Evolutionary conservation across 768 basidiomycete genomes (phyloP), one percentile per base, ranked within the genome.

Genomic region (Russula earlei): DNA sequence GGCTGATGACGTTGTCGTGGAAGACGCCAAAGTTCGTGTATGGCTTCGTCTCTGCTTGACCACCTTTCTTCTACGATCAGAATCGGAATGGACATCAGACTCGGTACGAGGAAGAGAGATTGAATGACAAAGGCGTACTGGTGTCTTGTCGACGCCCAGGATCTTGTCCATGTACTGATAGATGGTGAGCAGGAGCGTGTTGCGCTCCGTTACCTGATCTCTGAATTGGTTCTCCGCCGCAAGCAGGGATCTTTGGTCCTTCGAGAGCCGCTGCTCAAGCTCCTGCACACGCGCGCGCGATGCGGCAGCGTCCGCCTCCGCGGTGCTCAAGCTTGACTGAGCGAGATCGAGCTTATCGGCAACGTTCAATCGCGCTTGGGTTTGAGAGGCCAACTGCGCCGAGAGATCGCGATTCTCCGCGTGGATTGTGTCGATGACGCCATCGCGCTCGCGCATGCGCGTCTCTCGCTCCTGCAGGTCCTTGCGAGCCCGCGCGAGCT

Each of bases 101-200:
- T 27, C 17, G 20, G 33, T 5, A 24, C n/a, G 49, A 43, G 53
- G n/a, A 10, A 31, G 2, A 53, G 14, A 27, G 52, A 34, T 19
- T 25, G 8, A n/a, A 38, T 10, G 38, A 19, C 5, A 29, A 17
- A 74, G n/a, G n/a, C 86, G 62, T 62, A 91, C 87, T 37, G 86
- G 83, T 0, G 85, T 86, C 75, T 85, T 90, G 66, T 92, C 89
- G 20, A 90, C 84, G 0, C 92, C 92, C 17, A 94, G 75, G 62
- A 96, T 91, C 74, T 87, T 89, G 64, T 96, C 94, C 77, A 95
- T 80, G 66, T 94, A 93, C 70, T 96, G 92, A 68, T 91, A 96
- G 25, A 96, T 89, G 8, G 91, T 91, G 63, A 96, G 73, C 51
- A 97, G 72, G 29, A 97, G 75, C 24, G 91, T 93, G 67, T 93